Evolutionary conservation across 2,329 filamentous ascomycete genomes (phyloP), one percentile per base, ranked within the genome.

Genomic region (Paecilomyces sp.): DNA sequence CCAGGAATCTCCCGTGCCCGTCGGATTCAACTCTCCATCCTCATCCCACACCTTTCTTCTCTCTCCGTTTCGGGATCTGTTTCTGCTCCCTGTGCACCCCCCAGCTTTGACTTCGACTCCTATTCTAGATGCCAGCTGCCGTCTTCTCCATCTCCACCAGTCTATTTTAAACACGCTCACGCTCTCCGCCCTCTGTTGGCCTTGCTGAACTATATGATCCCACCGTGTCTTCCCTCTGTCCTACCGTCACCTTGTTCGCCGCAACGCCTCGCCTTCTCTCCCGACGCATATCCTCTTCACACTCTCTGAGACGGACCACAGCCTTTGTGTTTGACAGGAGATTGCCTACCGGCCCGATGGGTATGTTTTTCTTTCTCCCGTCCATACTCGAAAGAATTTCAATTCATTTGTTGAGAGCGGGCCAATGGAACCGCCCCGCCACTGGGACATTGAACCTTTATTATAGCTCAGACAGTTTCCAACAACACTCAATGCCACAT

Each of bases 201-300:
- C 24, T 30, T 53, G 8, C 24, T 18, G 28, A 53, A 25, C 51
- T 53, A 53, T 53, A 53, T 53, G 51, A 53, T 57, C 33, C 15
- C 31, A 47, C 34, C 34, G 41, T 57, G 34, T 51, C 41, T 31
- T 57, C 30, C 18, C 41, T 51, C 31, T 25, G 51, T 53, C 24
- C 36, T 12, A 7, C 55, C 33, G 34, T 57, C 55, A 51, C 55
- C 34, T 25, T 51, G 55, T 57, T 57, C 34, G 55, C 55, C 55
- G 31, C 54, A 34, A 52, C 36, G 47, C 53, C 53, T 59, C 57
- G 54, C 33, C 55, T 31, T 41, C 55, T 60, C 25, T 60, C 47
- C 58, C 22, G 11, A 12, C 22, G 22, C 18, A 25, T 31, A 13
- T 33, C 33, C 31, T 51, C 33, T 24, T 50, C 53, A 53, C 30